These are phyloP conservation scores for Simmondsia chinensis DNA, from an alignment of 148 eudicot genomes.

Conservation along the genomic window DNA sequence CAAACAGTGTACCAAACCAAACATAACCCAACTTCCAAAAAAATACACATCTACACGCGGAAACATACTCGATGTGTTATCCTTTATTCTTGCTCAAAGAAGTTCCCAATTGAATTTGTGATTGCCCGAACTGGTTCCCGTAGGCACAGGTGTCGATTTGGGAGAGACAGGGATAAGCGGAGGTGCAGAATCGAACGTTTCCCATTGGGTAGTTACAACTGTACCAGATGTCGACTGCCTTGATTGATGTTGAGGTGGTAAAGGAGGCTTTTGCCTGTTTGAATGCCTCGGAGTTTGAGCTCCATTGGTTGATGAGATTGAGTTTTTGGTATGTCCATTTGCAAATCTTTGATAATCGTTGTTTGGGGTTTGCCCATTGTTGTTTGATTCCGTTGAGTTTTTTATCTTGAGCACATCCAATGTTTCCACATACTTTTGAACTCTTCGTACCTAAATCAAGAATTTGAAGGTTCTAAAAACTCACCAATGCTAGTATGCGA, in stretches of 20 bases:
- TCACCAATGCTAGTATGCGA: too few species aligned
- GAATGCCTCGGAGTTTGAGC: conserved; percentile 9
- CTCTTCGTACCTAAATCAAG: conserved; percentile 51
- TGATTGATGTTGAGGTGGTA: conserved; percentile 28
- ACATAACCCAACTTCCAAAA: conserved; percentile 25
- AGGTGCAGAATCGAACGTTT: conserved; percentile 64
- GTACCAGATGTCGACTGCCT: conserved; percentile 41
- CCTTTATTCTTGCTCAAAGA: conserved; percentile 39
- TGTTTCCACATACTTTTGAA: conserved; percentile 83
- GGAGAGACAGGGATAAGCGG: conserved; percentile 27
- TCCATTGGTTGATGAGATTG: conserved; percentile 13
- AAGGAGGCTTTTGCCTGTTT: conserved; percentile 31
- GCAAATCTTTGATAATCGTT: conserved; percentile 13
- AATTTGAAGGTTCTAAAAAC: neutral
- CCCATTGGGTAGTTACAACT: conserved; percentile 96
- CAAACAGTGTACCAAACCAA: conserved; percentile 42
- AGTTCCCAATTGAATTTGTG: conserved; percentile 76
- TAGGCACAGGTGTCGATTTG: conserved; percentile 17
- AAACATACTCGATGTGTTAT: conserved; percentile 20
- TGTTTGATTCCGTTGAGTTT: conserved; percentile 28
- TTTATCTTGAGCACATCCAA: conserved; percentile 68
- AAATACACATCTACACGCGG: conserved; percentile 43
- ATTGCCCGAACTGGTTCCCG: conserved; percentile 16
- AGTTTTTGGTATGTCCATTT: conserved; percentile 15
- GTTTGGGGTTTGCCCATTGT: conserved; percentile 18